Percentiles rank a stretch among this genome's conserved stretches.
phyloP scores from a whole-genome alignment of 495 filamentous ascomycete genomes.

The Apiosordaria backusii region DNA sequence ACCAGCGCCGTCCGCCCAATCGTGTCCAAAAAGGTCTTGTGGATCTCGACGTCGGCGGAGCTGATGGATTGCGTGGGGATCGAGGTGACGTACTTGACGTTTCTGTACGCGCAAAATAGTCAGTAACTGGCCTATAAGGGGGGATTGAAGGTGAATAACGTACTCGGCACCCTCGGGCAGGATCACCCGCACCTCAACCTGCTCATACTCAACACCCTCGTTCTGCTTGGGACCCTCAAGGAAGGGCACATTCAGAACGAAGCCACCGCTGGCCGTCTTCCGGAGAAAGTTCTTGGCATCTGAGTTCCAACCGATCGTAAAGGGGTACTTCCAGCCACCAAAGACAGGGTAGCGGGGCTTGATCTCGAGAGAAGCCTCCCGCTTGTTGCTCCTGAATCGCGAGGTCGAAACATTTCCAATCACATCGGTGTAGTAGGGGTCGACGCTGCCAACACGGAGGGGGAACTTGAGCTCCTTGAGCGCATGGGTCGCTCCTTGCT shows the following conservation, averaged over 20 bases:
- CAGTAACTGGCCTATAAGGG: background rate
- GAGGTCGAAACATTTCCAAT: constrained; percentile 97
- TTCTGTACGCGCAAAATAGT: constrained; percentile 41
- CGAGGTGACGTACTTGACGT: constrained; percentile 63
- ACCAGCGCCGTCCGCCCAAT: constrained; percentile 78
- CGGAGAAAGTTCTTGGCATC: constrained; percentile 72
- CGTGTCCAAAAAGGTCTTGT: constrained; percentile 90
- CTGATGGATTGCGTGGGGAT: constrained; percentile 58
- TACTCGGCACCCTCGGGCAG: constrained; percentile 90
- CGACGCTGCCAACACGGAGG: constrained; percentile 68
- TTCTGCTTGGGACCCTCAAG: constrained; percentile 81
- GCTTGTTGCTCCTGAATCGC: constrained; percentile 71
- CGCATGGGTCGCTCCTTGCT: constrained; percentile 62
- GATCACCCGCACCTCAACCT: constrained; percentile 74
- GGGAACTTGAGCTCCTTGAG: constrained; percentile 79
- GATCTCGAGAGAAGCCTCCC: constrained; percentile 80
- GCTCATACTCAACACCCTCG: constrained; percentile 83
- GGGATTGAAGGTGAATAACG: constrained; percentile 35
- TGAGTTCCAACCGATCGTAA: constrained; percentile 91
- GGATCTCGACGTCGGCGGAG: constrained; percentile 46
- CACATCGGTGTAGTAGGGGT: constrained; percentile 93
- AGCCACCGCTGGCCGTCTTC: constrained; percentile 58
- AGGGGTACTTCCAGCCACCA: constrained; percentile 96
- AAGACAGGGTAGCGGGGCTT: constrained; percentile 92
- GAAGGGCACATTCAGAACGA: constrained; percentile 93